Evolutionary conservation across 2,329 filamentous ascomycete species (phyloP).

Genomic region (Gnomoniopsis sp.): DNA sequence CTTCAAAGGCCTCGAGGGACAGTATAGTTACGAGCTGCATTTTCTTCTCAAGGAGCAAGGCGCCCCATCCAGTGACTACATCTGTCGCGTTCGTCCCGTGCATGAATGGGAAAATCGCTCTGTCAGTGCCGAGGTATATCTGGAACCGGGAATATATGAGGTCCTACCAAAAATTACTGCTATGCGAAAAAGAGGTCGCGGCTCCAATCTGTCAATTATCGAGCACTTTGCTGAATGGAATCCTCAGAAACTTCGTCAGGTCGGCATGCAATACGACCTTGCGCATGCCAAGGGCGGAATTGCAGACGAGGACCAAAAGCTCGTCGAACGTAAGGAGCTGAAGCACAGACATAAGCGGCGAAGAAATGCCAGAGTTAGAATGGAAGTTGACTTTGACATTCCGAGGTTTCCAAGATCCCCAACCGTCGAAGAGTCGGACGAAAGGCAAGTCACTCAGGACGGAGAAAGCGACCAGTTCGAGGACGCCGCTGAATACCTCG

Average conservation of each 20-base stretch:
- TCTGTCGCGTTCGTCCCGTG: slow-evolving; percentile 32
- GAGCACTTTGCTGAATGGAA: slow-evolving; percentile 38
- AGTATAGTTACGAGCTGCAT: slow-evolving; percentile 39
- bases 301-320: slow-evolving; percentile 42
- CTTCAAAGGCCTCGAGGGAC: slow-evolving; percentile 41
- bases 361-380: slow-evolving; percentile 14
- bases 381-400: slow-evolving; percentile 27
- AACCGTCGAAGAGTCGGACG: slow-evolving; percentile 16
- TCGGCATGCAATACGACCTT: slow-evolving; percentile 58
- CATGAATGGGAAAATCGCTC: slow-evolving; percentile 52
- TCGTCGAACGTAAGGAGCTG: slow-evolving; percentile 25
- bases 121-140: slow-evolving; percentile 67
- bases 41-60: slow-evolving; percentile 38
- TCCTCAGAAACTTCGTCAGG: slow-evolving; percentile 62
- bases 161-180: slow-evolving; percentile 68
- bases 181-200: slow-evolving; percentile 35
- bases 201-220: slow-evolving; percentile 56
- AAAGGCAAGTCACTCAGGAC: slow-evolving; percentile 22
- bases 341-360: slow-evolving; percentile 25
- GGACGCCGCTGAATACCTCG: slow-evolving; percentile 19
- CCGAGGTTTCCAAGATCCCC: slow-evolving; percentile 19
- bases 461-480: slow-evolving; percentile 15
- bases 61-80: slow-evolving; percentile 26
- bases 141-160: slow-evolving; percentile 65
- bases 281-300: slow-evolving; percentile 58